phyloP scores from a whole-genome alignment of 148 eudicot genomes.

The Limonium bicolor region DNA sequence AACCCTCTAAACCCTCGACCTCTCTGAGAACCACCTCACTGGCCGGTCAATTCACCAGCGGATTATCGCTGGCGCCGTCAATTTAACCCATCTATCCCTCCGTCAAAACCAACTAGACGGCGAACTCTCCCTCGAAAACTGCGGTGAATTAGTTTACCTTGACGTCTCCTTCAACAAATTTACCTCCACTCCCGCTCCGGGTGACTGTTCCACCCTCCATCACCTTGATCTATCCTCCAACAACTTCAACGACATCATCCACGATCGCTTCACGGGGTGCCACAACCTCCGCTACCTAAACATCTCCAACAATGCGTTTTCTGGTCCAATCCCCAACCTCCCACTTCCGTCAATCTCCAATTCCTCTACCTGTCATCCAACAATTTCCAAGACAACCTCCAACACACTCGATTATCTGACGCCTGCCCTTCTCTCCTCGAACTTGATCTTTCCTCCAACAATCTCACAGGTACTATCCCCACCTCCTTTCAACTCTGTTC shows the following conservation, averaged over 20 bases:
- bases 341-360: neutral
- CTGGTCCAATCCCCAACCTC: slow-evolving; percentile 4
- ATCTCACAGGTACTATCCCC: too few species aligned
- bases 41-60: slow-evolving; percentile 35
- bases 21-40: slow-evolving; percentile 38
- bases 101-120: slow-evolving; percentile 51
- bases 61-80: slow-evolving; percentile 31
- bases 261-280: slow-evolving; percentile 20
- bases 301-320: slow-evolving; percentile 1
- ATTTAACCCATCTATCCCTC: slow-evolving; percentile 24
- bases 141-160: slow-evolving; percentile 27
- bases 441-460: too few species aligned
- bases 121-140: slow-evolving; percentile 20
- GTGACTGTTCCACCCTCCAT: slow-evolving; percentile 20
- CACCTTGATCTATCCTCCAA: slow-evolving; percentile 67
- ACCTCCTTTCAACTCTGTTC: too few species aligned
- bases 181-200: slow-evolving; percentile 26
- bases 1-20: slow-evolving; percentile 28
- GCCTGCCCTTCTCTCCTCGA: too few species aligned
- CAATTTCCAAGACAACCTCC: neutral
- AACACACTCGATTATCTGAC: too few species aligned
- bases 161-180: slow-evolving; percentile 65
- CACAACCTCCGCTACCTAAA: slow-evolving; percentile 34
- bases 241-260: slow-evolving; percentile 31
- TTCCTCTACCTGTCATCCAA: slow-evolving; percentile 2